Base-by-base conservation (phyloP, 441 rosid genomes). In the Cnidoscolus chayamansa region DNA sequence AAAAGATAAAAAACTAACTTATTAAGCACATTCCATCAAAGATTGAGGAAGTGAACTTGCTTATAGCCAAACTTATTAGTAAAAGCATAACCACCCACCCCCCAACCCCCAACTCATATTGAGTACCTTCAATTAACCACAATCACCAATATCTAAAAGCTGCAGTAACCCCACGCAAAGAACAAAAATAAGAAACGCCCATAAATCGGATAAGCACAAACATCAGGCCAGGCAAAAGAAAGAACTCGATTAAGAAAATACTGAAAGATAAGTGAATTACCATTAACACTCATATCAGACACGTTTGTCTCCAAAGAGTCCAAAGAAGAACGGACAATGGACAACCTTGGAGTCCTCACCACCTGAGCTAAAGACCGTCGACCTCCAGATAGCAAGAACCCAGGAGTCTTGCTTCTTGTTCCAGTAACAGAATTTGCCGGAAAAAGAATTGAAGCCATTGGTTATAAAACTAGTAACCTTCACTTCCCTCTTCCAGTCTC, bases 251-350 rank as follows among this genome's bases (percentile, higher is more conserved):
- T 16, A 54, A 13, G 53, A 25, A 25, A 40, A 40, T 58, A 25
- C 15, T 61, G 3, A 50, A 63, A 54, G 63, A 3, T 45, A 2
- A 45, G 48, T 16, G 57, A 67, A 53, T 76, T 86, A 94, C 98
- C 98, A 84, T 94, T 90, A 68, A 83, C 83, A 70, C 94, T 87
- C 98, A 92, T 95, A 80, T 95, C 99, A 76, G 99, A 95, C 47
- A 95, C 90, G 71, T 87, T 80, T 0, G 86, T 20, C 70, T 92
- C 99, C 80, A 92, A 80, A 54, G 98, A 92, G 76, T 94, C 99
- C 81, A 88, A 77, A 76, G 98, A 85, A 50, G 90, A 87, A 62
- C 86, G 66, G 70, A 89, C 90, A 70, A 20, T 74, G 58, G 78
- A 78, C 80, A 86, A 79, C 80, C 87, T 85, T 66, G 77, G 87